phyloP scores from a whole-genome alignment of 192 early-diverging fungal genomes.

The Rhizoclosmatium globosum region DNA sequence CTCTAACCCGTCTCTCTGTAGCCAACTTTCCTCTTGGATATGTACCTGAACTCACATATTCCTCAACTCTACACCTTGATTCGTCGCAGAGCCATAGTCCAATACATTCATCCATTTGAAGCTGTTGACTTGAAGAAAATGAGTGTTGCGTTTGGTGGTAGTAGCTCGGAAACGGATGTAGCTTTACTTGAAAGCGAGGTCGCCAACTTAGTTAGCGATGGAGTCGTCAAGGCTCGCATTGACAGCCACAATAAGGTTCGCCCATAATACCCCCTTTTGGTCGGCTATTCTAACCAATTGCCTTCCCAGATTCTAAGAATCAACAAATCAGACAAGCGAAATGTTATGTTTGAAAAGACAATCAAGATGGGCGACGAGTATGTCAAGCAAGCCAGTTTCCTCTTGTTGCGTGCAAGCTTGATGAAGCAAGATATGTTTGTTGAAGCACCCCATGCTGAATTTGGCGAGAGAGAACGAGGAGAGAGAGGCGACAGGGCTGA shows the following conservation, averaged over 20 bases:
- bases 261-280: neutral
- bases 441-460: neutral
- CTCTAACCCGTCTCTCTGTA: slow-evolving; percentile 7
- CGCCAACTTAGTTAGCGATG: slow-evolving; percentile 72
- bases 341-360: slow-evolving; percentile 71
- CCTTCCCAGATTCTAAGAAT: slow-evolving; percentile 65
- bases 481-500: neutral
- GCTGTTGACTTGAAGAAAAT: slow-evolving; percentile 82
- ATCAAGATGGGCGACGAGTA: slow-evolving; percentile 73
- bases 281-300: neutral
- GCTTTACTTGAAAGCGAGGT: slow-evolving; percentile 74
- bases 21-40: slow-evolving; percentile 69
- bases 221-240: slow-evolving; percentile 78
- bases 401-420: slow-evolving; percentile 74
- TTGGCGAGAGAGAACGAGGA: neutral
- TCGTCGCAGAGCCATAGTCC: slow-evolving; percentile 78
- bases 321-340: slow-evolving; percentile 76
- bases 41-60: slow-evolving; percentile 76
- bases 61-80: slow-evolving; percentile 74
- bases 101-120: slow-evolving; percentile 83
- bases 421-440: slow-evolving; percentile 46
- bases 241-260: slow-evolving; percentile 87
- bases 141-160: slow-evolving; percentile 70
- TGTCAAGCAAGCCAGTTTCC: slow-evolving; percentile 63
- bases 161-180: slow-evolving; percentile 52